A percentile compares a stretch with the other conserved stretches of the same genome.
Conservation (phyloP, 2,329 filamentous ascomycete species). For the Phyllosticta capitalensis region DNA sequence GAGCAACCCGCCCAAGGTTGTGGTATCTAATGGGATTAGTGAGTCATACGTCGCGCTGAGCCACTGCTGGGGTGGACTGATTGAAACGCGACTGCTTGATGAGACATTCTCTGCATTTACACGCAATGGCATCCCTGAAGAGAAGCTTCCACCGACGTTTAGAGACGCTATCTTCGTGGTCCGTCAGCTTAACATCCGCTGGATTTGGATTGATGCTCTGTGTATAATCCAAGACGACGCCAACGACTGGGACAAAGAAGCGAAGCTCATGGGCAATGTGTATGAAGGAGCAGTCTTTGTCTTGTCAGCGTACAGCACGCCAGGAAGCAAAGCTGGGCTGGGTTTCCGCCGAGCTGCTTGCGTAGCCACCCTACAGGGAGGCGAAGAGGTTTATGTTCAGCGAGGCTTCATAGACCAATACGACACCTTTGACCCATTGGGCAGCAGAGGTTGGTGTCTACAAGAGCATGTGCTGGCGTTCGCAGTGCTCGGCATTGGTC, state of each 20-base stretch:
- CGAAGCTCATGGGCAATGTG: neutral
- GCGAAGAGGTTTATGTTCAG: neutral
- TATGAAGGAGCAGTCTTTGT: neutral
- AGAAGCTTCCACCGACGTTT: neutral
- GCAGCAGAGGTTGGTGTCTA: neutral
- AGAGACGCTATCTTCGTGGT: neutral
- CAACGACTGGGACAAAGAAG: neutral
- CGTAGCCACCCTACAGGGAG: neutral
- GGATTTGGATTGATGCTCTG: slow-evolving; percentile 3
- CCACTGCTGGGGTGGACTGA: slow-evolving; percentile 1
- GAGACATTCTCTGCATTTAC: neutral
- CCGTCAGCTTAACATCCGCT: neutral
- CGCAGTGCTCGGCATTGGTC: neutral
- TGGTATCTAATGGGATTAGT: neutral
- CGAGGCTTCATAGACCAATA: neutral
- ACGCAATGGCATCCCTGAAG: neutral
- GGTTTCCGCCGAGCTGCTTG: neutral
- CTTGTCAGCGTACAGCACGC: neutral
- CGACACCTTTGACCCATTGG: neutral
- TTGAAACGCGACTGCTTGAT: neutral
- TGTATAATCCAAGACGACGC: slow-evolving; percentile 7
- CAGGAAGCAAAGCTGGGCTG: neutral
- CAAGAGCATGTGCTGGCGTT: slow-evolving; percentile 1
- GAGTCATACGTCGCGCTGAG: slow-evolving; percentile 1
- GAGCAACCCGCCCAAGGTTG: neutral